These are phyloP conservation scores for Cyclotella choctawhatcheeana DNA, from an alignment of 108 stramenopile genomes.

Conservation along the genomic window DNA sequence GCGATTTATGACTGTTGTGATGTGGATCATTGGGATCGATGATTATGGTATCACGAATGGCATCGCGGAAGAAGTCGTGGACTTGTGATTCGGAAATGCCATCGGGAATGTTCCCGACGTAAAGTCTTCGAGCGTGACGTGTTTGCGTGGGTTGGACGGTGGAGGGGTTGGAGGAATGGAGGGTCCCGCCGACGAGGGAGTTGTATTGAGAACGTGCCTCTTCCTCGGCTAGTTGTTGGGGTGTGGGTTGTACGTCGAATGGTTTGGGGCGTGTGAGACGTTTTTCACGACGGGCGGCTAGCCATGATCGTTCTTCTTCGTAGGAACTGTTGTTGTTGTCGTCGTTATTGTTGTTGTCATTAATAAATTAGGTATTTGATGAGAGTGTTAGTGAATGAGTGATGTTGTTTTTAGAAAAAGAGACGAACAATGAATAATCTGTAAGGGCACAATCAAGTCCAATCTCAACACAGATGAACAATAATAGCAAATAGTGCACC, in stretches of 20 bases:
- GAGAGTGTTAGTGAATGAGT: not conserved
- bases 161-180: slow-evolving; percentile 20
- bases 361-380: no score
- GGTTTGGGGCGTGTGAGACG: slow-evolving; percentile 63
- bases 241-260: slow-evolving; percentile 80
- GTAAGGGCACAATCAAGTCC: no score
- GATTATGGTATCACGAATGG: slow-evolving; percentile 69
- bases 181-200: slow-evolving; percentile 52
- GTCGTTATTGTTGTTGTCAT: not conserved
- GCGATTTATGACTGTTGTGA: slow-evolving; percentile 16
- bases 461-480: no score
- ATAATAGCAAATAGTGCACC: no score
- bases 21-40: slow-evolving; percentile 32
- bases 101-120: slow-evolving; percentile 91
- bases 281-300: slow-evolving; percentile 79
- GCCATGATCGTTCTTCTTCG: slow-evolving; percentile 86
- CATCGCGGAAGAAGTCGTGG: slow-evolving; percentile 82
- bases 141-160: slow-evolving; percentile 83
- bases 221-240: slow-evolving; percentile 68
- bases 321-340: slow-evolving; percentile 43
- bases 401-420: no score
- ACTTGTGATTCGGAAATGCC: slow-evolving; percentile 85
- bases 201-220: slow-evolving; percentile 49
- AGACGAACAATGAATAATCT: no score
- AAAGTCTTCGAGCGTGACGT: slow-evolving; percentile 93